Conservation (phyloP, 1,139 yeast species). For the Saccharomyces hybrid region DNA sequence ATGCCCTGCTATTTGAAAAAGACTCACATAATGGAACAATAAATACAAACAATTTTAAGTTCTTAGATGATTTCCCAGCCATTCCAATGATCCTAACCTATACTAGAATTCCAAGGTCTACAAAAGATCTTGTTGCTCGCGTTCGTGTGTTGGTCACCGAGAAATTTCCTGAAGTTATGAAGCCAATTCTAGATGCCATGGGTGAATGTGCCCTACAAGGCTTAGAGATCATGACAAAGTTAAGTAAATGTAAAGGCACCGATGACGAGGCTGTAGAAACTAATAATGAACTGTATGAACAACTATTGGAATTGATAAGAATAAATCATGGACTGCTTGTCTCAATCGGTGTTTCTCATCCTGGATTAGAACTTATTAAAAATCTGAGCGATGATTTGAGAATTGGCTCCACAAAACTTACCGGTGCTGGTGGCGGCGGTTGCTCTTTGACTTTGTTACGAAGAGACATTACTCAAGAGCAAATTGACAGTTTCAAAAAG, state of each 20-base stretch:
- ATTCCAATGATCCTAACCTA: constrained; percentile 70
- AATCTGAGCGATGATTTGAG: constrained; percentile 50
- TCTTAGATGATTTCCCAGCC: constrained; percentile 45
- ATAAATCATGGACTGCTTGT: constrained; percentile 85
- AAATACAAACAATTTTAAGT: constrained; percentile 13
- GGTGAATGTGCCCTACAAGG: constrained; percentile 64
- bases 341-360: constrained; percentile 88
- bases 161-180: constrained; percentile 43
- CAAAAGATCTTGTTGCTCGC: constrained; percentile 72
- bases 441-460: constrained; percentile 84
- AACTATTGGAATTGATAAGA: constrained; percentile 59
- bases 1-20: constrained; percentile 86
- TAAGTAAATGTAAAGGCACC: not conserved
- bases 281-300: constrained; percentile 30
- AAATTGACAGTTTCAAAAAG: constrained; percentile 31
- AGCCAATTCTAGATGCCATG: constrained; percentile 63
- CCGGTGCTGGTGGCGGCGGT: constrained; percentile 99
- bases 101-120: constrained; percentile 79
- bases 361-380: constrained; percentile 68
- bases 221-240: constrained; percentile 10
- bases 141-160: constrained; percentile 50
- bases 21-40: constrained; percentile 21
- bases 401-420: constrained; percentile 84
- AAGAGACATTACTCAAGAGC: constrained; percentile 39
- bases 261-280: constrained; percentile 29